Conservation (phyloP, 352 stramenopile genomes). For the Pythium scleroteichum region DNA sequence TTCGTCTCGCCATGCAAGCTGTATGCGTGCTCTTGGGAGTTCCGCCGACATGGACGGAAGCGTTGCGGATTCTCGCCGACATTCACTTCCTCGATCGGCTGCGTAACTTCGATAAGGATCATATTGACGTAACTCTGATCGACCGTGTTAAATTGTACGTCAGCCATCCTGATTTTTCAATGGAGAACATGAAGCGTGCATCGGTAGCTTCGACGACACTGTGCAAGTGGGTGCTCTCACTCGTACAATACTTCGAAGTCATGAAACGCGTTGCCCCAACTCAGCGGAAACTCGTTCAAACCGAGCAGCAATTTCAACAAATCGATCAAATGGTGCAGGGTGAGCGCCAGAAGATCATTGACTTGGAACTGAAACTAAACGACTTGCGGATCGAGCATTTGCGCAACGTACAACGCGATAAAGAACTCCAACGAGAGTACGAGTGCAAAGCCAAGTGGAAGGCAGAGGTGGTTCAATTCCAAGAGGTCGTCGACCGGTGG, state of each 20-base stretch:
- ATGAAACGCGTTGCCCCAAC: slow-evolving; percentile 63
- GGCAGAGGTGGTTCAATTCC: slow-evolving; percentile 40
- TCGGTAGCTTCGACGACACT: slow-evolving; percentile 70
- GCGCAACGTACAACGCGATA: slow-evolving; percentile 36
- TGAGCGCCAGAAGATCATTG: slow-evolving; percentile 53
- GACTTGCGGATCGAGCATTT: slow-evolving; percentile 40
- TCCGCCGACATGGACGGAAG: slow-evolving; percentile 65
- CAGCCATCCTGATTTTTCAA: slow-evolving; percentile 73
- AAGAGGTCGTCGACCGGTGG: slow-evolving; percentile 43
- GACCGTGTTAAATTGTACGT: slow-evolving; percentile 59
- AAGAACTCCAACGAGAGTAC: slow-evolving; percentile 54
- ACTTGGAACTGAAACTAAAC: slow-evolving; percentile 51
- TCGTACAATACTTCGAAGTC: slow-evolving; percentile 70
- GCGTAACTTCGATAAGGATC: slow-evolving; percentile 59
- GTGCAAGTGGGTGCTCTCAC: slow-evolving; percentile 70
- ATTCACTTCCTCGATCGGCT: slow-evolving; percentile 71
- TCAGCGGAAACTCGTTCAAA: slow-evolving; percentile 44
- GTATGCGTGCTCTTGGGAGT: slow-evolving; percentile 66
- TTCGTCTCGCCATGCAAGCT: slow-evolving; percentile 75
- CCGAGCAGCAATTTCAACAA: slow-evolving; percentile 39
- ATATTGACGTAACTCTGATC: slow-evolving; percentile 42
- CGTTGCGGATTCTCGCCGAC: slow-evolving; percentile 61
- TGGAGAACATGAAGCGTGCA: slow-evolving; percentile 75
- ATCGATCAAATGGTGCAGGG: slow-evolving; percentile 42
- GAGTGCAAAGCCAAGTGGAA: slow-evolving; percentile 49